A percentile compares a stretch with the other conserved stretches of the same genome.
Evolutionary conservation across 1,284 basidiomycete species (phyloP).

Genomic region (Schizophyllum commune): DNA sequence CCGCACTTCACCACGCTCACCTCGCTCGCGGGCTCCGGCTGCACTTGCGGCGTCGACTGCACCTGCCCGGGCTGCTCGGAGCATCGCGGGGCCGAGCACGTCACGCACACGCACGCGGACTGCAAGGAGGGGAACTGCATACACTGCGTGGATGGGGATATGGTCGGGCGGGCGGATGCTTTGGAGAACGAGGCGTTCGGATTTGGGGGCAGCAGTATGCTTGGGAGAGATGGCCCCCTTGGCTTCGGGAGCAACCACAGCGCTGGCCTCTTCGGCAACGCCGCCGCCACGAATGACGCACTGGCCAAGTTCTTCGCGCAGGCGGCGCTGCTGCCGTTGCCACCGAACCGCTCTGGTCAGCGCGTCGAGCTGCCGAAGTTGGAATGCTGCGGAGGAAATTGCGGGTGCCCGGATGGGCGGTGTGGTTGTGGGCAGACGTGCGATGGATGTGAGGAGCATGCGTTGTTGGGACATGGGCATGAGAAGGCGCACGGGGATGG

Average conservation of each 20-base stretch:
- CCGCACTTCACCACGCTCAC: slow-evolving; percentile 50
- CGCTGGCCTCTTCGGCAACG: background rate
- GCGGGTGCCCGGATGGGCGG: slow-evolving; percentile 41
- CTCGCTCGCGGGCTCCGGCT: slow-evolving; percentile 54
- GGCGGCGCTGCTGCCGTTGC: slow-evolving; percentile 51
- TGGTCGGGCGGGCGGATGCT: background rate
- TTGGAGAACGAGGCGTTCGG: slow-evolving; percentile 31
- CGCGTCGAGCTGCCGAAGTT: slow-evolving; percentile 53
- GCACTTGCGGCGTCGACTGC: slow-evolving; percentile 62
- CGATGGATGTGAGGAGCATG: slow-evolving; percentile 34
- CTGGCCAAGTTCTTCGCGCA: slow-evolving; percentile 57
- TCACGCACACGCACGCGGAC: slow-evolving; percentile 34
- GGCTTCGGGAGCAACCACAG: background rate
- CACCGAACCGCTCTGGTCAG: slow-evolving; percentile 31
- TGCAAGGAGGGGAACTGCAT: slow-evolving; percentile 42
- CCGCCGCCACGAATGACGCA: background rate
- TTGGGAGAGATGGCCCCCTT: background rate
- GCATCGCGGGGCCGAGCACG: slow-evolving; percentile 48
- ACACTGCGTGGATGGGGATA: slow-evolving; percentile 40
- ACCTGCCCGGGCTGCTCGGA: slow-evolving; percentile 67
- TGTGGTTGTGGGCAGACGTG: slow-evolving; percentile 49
- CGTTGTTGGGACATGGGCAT: background rate
- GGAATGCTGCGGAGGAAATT: slow-evolving; percentile 56
- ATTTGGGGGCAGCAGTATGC: slow-evolving; percentile 20
- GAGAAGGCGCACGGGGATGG: background rate